phyloP scores from a whole-genome alignment of 108 stramenopile species.

The Hondaea fermentalgiana region DNA sequence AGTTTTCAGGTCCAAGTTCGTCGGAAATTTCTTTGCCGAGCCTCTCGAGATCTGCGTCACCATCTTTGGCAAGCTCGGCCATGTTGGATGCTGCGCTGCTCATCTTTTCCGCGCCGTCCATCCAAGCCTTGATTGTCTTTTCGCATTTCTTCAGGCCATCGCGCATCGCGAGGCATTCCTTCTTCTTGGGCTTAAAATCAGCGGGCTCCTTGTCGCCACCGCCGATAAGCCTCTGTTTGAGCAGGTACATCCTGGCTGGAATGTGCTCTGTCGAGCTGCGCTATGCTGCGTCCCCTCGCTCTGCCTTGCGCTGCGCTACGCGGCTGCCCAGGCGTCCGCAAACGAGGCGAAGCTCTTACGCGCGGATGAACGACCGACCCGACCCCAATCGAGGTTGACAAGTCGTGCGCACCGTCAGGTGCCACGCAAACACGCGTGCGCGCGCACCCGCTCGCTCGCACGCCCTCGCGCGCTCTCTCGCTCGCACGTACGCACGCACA shows the following conservation, averaged over 20 bases:
- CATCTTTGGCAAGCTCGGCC: background rate
- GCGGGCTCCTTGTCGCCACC: constrained; percentile 5
- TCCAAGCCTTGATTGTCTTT: background rate
- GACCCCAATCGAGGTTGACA: too few relatives aligned
- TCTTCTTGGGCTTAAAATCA: background rate
- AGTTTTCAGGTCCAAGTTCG: background rate
- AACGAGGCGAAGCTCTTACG: too few relatives aligned
- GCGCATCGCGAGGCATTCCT: background rate
- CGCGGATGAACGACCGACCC: too few relatives aligned
- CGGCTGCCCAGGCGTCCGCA: too few relatives aligned
- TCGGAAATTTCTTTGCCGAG: background rate
- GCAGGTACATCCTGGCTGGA: background rate
- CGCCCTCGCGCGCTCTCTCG: too few relatives aligned
- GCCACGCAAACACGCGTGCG: too few relatives aligned
- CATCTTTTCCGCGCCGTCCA: background rate
- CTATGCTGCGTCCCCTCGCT: too few relatives aligned
- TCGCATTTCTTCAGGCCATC: background rate
- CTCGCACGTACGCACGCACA: too few relatives aligned
- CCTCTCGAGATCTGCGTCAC: background rate
- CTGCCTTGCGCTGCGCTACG: too few relatives aligned
- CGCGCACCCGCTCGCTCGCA: too few relatives aligned
- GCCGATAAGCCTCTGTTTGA: background rate
- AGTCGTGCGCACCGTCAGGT: too few relatives aligned
- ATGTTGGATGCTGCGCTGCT: background rate
- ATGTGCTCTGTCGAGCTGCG: background rate